Percentiles rank a stretch among this genome's conserved stretches.
Evolutionary conservation across 78 protist genomes (phyloP).

Genomic region (Dictyostelium firmibasis): DNA sequence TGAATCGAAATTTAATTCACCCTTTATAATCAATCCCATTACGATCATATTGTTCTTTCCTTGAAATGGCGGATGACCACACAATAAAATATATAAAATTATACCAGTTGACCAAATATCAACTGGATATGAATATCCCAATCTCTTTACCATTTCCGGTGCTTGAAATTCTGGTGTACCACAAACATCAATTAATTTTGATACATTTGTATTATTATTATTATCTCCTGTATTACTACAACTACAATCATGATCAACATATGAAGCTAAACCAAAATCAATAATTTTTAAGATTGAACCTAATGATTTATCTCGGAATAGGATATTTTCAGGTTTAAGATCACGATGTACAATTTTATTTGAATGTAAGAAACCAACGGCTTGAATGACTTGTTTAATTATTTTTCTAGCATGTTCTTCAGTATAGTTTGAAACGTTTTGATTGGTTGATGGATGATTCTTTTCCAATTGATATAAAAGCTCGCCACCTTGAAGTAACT

Average conservation of each 20-base stretch:
- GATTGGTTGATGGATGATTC: background rate
- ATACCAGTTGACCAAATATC: constrained; percentile 84
- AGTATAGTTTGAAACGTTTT: constrained; percentile 59
- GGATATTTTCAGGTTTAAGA: constrained; percentile 78
- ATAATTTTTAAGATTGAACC: constrained; percentile 51
- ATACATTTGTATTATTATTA: background rate
- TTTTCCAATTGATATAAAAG: constrained; percentile 84
- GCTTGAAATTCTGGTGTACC: constrained; percentile 90
- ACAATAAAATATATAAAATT: constrained; percentile 61
- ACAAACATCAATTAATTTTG: constrained; percentile 81
- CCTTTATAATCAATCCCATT: constrained; percentile 34
- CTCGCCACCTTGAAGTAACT: constrained; percentile 90
- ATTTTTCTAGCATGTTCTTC: constrained; percentile 83
- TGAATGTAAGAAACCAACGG: constrained; percentile 85
- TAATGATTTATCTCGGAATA: constrained; percentile 58
- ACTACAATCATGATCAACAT: background rate
- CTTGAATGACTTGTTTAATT: constrained; percentile 76
- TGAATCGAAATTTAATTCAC: constrained; percentile 23
- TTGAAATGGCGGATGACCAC: constrained; percentile 84
- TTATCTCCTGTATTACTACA: background rate
- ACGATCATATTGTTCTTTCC: constrained; percentile 62
- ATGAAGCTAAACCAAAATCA: constrained; percentile 75
- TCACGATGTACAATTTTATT: constrained; percentile 90
- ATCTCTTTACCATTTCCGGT: constrained; percentile 79
- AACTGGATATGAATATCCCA: constrained; percentile 73